Evolutionary conservation across 495 filamentous ascomycete genomes (phyloP).

Genomic region (Penicillium cinerascens): DNA sequence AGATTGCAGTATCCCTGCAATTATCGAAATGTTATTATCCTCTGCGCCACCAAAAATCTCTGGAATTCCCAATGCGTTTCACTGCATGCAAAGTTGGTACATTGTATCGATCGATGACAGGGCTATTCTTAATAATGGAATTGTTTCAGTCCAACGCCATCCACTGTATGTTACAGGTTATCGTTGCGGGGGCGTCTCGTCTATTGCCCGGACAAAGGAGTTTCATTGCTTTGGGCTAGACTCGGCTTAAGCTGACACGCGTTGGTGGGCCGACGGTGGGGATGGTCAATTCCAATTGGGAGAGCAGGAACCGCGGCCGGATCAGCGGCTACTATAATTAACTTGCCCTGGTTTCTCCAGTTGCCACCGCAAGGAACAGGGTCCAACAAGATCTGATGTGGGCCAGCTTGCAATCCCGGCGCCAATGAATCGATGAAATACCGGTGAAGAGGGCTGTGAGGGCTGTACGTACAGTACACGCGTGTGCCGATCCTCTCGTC

Average conservation of each 20-base stretch:
- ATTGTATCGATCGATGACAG: constrained; percentile 22
- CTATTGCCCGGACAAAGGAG: neutral
- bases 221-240: constrained; percentile 9
- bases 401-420: neutral
- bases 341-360: neutral
- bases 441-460: neutral
- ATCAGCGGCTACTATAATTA: constrained; percentile 14
- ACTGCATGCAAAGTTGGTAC: constrained; percentile 21
- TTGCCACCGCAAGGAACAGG: neutral
- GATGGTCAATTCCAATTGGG: constrained; percentile 21
- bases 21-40: neutral
- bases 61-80: constrained; percentile 19
- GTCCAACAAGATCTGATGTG: neutral
- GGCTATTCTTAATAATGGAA: neutral
- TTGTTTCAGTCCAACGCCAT: neutral
- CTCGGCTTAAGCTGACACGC: constrained; percentile 25
- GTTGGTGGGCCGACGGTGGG: constrained; percentile 26
- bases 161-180: neutral
- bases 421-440: neutral
- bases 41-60: constrained; percentile 19
- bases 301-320: constrained; percentile 11
- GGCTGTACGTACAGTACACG: too few relatives aligned
- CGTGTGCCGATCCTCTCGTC: too few relatives aligned
- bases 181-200: neutral
- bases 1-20: constrained; percentile 8